A percentile compares a stretch with the other conserved stretches of the same genome.
phyloP scores from a whole-genome alignment of 305 asterid species.

The Plantago coronopus region DNA sequence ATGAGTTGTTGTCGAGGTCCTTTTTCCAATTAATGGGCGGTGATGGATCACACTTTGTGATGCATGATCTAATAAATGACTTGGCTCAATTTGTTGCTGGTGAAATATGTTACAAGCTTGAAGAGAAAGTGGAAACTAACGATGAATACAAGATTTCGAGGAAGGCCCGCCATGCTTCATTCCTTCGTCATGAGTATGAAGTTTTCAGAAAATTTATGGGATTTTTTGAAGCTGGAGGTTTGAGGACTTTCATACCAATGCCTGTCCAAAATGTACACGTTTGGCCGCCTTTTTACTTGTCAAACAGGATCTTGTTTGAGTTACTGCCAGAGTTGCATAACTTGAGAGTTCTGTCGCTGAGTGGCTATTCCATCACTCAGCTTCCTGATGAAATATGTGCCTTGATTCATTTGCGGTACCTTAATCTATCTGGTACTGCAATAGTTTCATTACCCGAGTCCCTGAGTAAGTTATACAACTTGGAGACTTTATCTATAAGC shows the following conservation, averaged over 20 bases:
- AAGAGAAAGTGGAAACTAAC: constrained; percentile 24
- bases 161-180: constrained; percentile 45
- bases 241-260: constrained; percentile 39
- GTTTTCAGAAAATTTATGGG: constrained; percentile 28
- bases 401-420: constrained; percentile 34
- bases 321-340: constrained; percentile 30
- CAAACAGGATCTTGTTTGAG: constrained; percentile 27
- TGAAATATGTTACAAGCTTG: constrained; percentile 34
- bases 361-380: constrained; percentile 39
- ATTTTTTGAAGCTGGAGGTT: constrained; percentile 22
- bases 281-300: constrained; percentile 35
- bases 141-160: constrained; percentile 25
- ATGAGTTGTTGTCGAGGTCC: constrained; percentile 41
- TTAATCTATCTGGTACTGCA: constrained; percentile 29
- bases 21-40: constrained; percentile 30
- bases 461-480: constrained; percentile 24
- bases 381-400: constrained; percentile 32
- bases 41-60: constrained; percentile 24
- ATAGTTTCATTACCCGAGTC: constrained; percentile 27
- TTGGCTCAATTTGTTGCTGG: constrained; percentile 45
- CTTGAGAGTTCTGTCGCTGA: constrained; percentile 39
- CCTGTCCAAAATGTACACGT: constrained; percentile 28
- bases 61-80: constrained; percentile 47
- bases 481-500: constrained; percentile 32
- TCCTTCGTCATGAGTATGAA: constrained; percentile 34